phyloP scores from a whole-genome alignment of 2,329 filamentous ascomycete species.

The Sporothrix brunneoviolacea region DNA sequence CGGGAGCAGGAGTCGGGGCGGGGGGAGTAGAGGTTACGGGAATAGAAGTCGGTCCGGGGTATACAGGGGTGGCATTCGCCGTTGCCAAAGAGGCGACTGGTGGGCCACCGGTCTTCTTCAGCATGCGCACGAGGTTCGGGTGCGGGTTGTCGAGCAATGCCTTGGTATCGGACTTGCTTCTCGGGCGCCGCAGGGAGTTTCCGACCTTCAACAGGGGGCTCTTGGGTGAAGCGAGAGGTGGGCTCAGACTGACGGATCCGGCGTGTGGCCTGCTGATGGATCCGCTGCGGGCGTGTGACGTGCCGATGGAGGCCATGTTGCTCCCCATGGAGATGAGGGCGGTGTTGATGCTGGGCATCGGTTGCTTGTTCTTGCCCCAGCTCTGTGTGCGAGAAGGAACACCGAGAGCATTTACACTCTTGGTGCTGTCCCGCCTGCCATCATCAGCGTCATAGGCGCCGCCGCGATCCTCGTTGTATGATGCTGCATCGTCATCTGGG shows the following conservation, averaged over 20 bases:
- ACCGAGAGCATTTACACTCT: constrained; percentile 43
- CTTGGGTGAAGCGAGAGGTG: constrained; percentile 34
- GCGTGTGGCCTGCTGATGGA: constrained; percentile 43
- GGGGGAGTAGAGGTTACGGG: background rate
- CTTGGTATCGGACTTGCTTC: constrained; percentile 49
- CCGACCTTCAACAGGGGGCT: constrained; percentile 43
- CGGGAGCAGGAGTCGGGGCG: background rate
- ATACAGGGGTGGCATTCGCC: constrained; percentile 24
- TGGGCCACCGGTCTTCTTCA: constrained; percentile 47
- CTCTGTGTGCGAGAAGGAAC: constrained; percentile 46
- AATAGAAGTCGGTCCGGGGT: background rate
- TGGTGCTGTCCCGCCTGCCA: constrained; percentile 24
- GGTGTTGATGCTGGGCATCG: constrained; percentile 52
- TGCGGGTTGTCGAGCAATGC: constrained; percentile 30
- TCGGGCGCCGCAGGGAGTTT: constrained; percentile 45
- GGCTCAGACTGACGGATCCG: constrained; percentile 29
- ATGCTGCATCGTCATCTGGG: constrained; percentile 28
- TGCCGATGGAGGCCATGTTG: constrained; percentile 49
- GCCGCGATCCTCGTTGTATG: constrained; percentile 24
- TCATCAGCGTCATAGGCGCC: constrained; percentile 21
- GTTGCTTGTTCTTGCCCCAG: constrained; percentile 42
- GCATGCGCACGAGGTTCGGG: constrained; percentile 42
- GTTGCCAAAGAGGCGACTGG: constrained; percentile 44
- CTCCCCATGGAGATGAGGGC: constrained; percentile 50
- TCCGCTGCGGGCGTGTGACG: constrained; percentile 50